These are phyloP conservation scores for Clausena lansium DNA, from an alignment of 345 rosid genomes.

Conservation along the genomic window DNA sequence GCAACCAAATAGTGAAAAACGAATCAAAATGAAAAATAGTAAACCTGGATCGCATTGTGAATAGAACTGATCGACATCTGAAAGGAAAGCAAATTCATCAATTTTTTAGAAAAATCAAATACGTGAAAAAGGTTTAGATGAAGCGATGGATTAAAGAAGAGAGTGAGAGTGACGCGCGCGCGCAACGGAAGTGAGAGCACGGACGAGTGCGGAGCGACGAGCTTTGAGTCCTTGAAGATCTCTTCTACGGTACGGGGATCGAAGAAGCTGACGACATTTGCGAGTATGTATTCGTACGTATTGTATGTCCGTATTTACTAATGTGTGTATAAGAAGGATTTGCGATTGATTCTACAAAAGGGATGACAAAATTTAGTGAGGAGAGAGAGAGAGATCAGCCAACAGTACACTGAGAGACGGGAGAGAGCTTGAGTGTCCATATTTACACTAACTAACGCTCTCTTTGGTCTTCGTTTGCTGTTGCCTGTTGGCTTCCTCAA, in stretches of 20 bases:
- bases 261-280: conserved; percentile 42
- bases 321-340: background rate
- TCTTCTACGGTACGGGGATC: conserved; percentile 76
- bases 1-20: too few species aligned
- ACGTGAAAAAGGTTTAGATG: background rate
- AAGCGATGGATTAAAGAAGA: conserved; percentile 8
- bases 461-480: too few species aligned
- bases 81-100: background rate
- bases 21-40: background rate
- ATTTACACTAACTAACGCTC: too few species aligned
- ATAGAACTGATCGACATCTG: conserved; percentile 41
- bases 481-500: too few species aligned
- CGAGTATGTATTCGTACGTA: background rate
- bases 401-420: background rate
- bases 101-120: background rate
- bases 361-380: background rate
- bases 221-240: conserved; percentile 64
- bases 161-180: background rate
- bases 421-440: background rate
- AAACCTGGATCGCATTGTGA: conserved; percentile 43
- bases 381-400: background rate
- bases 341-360: background rate
- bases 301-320: too few species aligned
- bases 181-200: conserved; percentile 45
- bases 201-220: conserved; percentile 40